Base-by-base conservation (phyloP, 768 basidiomycete species). In the Phallus indusiatus region DNA sequence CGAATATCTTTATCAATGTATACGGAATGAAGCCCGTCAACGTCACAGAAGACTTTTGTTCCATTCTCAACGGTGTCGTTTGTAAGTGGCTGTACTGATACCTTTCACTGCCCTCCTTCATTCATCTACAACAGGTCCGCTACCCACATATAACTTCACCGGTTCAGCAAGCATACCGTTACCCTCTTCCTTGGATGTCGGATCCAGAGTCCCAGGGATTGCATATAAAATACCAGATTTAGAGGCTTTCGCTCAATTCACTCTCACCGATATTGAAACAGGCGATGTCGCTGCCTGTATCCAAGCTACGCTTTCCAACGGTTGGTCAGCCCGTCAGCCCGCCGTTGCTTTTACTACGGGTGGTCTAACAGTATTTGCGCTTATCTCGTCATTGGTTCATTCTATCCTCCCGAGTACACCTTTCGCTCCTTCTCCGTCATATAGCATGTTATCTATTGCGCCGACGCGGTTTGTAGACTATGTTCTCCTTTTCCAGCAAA, bases 251-350 rank as follows among this genome's bases (percentile, higher is more conserved):
- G 93, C 84, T 0, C 88, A 92, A 65, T 73, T 97, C 56, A 80
- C 84, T 5, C 77, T 95, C 46, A 80, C 75, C 1, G 82, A 90
- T 62, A 78, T 83, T 34, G 73, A 75, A 53, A 88, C 90, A 5
- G 85, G 87, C 52, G 69, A 81, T 8, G 76, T 90, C 62, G 90
- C 86, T 55, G 91, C 93, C 0, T 99, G 95, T 66, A 80, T 99
- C 8, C 92, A 94, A 70, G 83, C 93, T 17, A 94, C 93, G 1
- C 75, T 97, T 11, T 86, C 90, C 17, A 99, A 99, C 68, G 94
- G 94, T 10, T 85, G 85, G 80, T 89, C 93, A 0, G 80, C 84
- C 0, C 83, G 81, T 60, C 89, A 90, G 68, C 68, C 74, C 11
- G 81, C 81, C 14, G 94, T 92, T 12, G 80, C 84, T 64, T 95